Percentiles rank a stretch among this genome's conserved stretches.
Evolutionary conservation across 2,329 filamentous ascomycete genomes (phyloP).

Genomic region (Boeremia exigua): DNA sequence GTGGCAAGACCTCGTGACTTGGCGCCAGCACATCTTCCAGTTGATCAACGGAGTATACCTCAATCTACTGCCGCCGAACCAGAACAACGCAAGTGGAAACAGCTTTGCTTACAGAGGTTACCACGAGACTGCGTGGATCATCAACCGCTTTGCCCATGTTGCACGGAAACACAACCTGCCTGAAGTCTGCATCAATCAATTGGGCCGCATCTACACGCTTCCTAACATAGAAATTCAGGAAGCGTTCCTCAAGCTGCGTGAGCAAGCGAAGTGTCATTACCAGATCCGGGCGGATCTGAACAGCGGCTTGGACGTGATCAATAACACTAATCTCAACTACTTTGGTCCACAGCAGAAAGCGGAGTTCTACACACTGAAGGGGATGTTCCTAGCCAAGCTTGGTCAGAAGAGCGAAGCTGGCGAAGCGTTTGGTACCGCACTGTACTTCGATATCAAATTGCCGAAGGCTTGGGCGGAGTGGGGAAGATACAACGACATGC

Average conservation of each 20-base stretch:
- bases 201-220: slow-evolving; percentile 96
- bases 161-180: slow-evolving; percentile 95
- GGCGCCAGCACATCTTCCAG: slow-evolving; percentile 98
- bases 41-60: slow-evolving; percentile 96
- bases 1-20: slow-evolving; percentile 99
- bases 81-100: slow-evolving; percentile 78
- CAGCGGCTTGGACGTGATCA: slow-evolving; percentile 95
- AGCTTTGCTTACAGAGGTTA: slow-evolving; percentile 97
- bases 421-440: slow-evolving; percentile 88
- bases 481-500: slow-evolving; percentile 96
- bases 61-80: slow-evolving; percentile 77
- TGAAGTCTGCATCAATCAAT: slow-evolving; percentile 95
- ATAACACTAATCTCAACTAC: slow-evolving; percentile 99
- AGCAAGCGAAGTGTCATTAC: slow-evolving; percentile 98
- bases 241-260: slow-evolving; percentile 95
- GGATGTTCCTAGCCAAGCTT: slow-evolving; percentile 97
- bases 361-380: slow-evolving; percentile 98
- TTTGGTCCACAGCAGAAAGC: slow-evolving; percentile 96
- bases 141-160: slow-evolving; percentile 97
- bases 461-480: slow-evolving; percentile 99
- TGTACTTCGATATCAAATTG: slow-evolving; percentile 94
- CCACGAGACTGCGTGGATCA: slow-evolving; percentile 99
- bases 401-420: slow-evolving; percentile 90
- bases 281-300: slow-evolving; percentile 92
- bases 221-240: slow-evolving; percentile 99